Conservation (phyloP, 2,329 filamentous ascomycete genomes). For the Biscogniauxia marginata region DNA sequence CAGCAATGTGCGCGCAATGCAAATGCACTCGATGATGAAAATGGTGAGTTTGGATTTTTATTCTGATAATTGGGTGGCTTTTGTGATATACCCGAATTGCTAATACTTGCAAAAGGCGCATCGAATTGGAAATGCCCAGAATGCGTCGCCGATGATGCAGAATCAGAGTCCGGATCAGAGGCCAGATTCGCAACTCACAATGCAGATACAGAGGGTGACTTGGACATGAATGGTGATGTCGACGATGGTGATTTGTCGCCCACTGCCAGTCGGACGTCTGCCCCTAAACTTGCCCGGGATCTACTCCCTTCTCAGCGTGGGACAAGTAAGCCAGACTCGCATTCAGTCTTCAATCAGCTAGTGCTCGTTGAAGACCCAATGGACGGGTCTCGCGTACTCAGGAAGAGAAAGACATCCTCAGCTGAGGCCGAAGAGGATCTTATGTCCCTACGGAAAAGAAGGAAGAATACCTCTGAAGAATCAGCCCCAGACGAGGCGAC, state of each 20-base stretch:
- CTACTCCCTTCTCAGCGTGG: conserved; percentile 68
- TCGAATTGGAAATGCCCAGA: conserved; percentile 53
- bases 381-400: conserved; percentile 73
- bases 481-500: conserved; percentile 31
- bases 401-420: conserved; percentile 82
- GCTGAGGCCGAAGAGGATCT: conserved; percentile 58
- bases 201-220: conserved; percentile 26
- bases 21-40: conserved; percentile 58
- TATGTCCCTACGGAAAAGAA: conserved; percentile 52
- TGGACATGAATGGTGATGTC: conserved; percentile 31
- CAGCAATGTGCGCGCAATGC: conserved; percentile 81
- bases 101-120: conserved; percentile 35
- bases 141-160: conserved; percentile 36
- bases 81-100: conserved; percentile 5
- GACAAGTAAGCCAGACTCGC: conserved; percentile 64
- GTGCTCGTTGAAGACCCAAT: conserved; percentile 70
- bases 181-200: conserved; percentile 27
- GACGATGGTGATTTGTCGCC: conserved; percentile 37
- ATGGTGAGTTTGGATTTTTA: conserved; percentile 52
- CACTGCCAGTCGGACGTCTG: conserved; percentile 52
- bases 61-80: conserved; percentile 1
- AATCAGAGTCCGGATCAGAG: conserved; percentile 30
- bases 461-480: conserved; percentile 47
- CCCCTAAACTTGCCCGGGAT: conserved; percentile 68
- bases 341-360: conserved; percentile 74